A percentile compares a stretch with the other conserved stretches of the same genome.
Conservation (phyloP, 495 filamentous ascomycete species). For the Elaphomyces granulatus region DNA sequence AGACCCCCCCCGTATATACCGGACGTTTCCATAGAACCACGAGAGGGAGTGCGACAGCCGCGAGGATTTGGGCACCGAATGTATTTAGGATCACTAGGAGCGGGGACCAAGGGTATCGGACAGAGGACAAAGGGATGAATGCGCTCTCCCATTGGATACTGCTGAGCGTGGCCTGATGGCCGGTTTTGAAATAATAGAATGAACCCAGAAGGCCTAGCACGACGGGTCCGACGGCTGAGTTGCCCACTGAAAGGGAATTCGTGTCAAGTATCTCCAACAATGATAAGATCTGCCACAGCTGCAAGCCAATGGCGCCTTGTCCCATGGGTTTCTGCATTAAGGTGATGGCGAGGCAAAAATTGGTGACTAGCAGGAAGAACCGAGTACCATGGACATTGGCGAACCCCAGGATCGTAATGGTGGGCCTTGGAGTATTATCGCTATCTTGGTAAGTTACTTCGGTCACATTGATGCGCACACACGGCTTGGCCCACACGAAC, state of each 20-base stretch:
- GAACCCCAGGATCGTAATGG: conserved; percentile 74
- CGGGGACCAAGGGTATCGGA: conserved; percentile 83
- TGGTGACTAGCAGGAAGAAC: conserved; percentile 71
- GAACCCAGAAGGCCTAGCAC: conserved; percentile 73
- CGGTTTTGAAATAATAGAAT: conserved; percentile 95
- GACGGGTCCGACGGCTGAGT: conserved; percentile 66
- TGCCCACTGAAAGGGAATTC: conserved; percentile 42
- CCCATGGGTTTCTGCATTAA: conserved; percentile 94
- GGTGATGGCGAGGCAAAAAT: conserved; percentile 57
- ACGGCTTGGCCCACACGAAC: conserved; percentile 63
- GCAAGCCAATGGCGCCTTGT: conserved; percentile 61
- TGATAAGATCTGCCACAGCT: conserved; percentile 73
- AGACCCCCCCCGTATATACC: conserved; percentile 20
- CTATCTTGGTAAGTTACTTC: conserved; percentile 14
- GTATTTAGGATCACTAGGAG: conserved; percentile 71
- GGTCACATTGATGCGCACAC: conserved; percentile 43
- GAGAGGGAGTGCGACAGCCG: conserved; percentile 62
- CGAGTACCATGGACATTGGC: conserved; percentile 84
- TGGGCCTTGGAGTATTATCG: conserved; percentile 25
- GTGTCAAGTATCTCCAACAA: conserved; percentile 80
- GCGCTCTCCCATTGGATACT: conserved; percentile 96
- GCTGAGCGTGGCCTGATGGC: conserved; percentile 79
- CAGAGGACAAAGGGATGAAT: conserved; percentile 72
- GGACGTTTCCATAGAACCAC: conserved; percentile 74
- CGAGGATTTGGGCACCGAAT: conserved; percentile 77